Conservation (phyloP, 106 monocot genomes). For the Posidonia australis region DNA sequence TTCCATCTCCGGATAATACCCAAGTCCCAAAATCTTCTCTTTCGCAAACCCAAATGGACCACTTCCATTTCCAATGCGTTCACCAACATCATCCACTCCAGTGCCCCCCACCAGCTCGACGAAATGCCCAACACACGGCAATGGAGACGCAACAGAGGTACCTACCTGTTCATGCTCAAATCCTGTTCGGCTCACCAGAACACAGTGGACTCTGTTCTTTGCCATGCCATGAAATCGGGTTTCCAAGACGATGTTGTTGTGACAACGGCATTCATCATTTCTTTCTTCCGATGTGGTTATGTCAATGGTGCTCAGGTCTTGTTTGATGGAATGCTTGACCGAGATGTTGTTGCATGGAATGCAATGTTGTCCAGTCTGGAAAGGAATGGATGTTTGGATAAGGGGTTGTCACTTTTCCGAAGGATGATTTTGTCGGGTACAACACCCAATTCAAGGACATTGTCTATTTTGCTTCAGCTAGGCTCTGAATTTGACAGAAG, state of each 20-base stretch:
- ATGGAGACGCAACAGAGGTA: too few relatives aligned
- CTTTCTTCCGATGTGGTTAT: constrained; percentile 6
- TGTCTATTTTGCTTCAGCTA: constrained; percentile 32
- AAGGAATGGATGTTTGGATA: constrained; percentile 13
- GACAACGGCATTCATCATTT: constrained; percentile 13
- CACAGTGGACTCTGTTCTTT: constrained; percentile 24
- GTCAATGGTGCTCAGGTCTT: constrained; percentile 16
- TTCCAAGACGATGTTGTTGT: constrained; percentile 10
- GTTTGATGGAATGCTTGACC: constrained; percentile 33
- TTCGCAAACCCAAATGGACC: too few relatives aligned
- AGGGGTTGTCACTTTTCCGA: constrained; percentile 11
- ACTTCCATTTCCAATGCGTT: too few relatives aligned
- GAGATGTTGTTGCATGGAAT: constrained; percentile 42
- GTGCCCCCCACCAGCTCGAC: too few relatives aligned
- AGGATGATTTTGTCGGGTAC: constrained; percentile 11
- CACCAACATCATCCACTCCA: too few relatives aligned
- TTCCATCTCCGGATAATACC: too few relatives aligned
- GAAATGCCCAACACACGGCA: too few relatives aligned
- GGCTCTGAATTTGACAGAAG: neutral
- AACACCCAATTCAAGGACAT: constrained; percentile 30
- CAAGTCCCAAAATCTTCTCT: too few relatives aligned
- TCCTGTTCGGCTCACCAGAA: too few relatives aligned
- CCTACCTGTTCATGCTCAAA: too few relatives aligned
- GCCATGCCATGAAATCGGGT: constrained; percentile 26
- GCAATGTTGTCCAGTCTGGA: constrained; percentile 29